These are phyloP conservation scores for Gymnopilus dilepis DNA, from an alignment of 768 basidiomycete genomes.

Conservation along the genomic window DNA sequence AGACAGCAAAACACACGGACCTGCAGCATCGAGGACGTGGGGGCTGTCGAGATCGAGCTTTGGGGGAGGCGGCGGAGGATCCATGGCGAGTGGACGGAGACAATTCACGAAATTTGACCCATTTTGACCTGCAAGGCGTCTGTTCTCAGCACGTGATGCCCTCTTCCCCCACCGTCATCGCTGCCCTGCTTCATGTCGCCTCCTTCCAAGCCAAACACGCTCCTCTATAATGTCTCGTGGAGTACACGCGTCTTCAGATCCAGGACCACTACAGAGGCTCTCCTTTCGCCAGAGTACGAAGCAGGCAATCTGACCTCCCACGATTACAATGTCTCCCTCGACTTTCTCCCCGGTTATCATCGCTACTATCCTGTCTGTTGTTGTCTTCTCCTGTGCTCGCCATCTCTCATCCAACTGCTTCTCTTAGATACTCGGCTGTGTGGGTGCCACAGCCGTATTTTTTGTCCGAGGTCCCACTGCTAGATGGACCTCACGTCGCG, in stretches of 20 bases:
- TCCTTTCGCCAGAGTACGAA: constrained; percentile 58
- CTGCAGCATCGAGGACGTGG: constrained; percentile 15
- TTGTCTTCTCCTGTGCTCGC: constrained; percentile 6
- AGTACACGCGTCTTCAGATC: constrained; percentile 50
- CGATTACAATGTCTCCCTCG: constrained; percentile 61
- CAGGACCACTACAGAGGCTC: constrained; percentile 44
- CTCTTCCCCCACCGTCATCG: neutral
- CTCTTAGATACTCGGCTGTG: constrained; percentile 15
- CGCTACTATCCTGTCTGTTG: constrained; percentile 44
- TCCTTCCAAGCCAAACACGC: constrained; percentile 10
- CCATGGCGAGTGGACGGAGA: constrained; percentile 9
- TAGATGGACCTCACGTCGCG: constrained; percentile 17
- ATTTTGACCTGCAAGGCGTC: constrained; percentile 1
- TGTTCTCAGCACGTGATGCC: constrained; percentile 30
- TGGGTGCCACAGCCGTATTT: constrained; percentile 10
- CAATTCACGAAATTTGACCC: constrained; percentile 16
- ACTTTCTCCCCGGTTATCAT: constrained; percentile 56
- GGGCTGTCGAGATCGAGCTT: constrained; percentile 15
- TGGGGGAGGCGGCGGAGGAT: constrained; percentile 17
- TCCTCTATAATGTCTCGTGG: constrained; percentile 42
- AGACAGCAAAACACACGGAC: constrained; percentile 14
- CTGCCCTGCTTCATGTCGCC: neutral
- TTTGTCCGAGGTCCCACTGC: constrained; percentile 26
- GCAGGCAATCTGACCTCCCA: constrained; percentile 51
- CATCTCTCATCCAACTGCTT: neutral